Percentiles rank a stretch among this genome's conserved stretches.
Conservation (phyloP, 805 yeast species). For the Starmerella tilneyi region DNA sequence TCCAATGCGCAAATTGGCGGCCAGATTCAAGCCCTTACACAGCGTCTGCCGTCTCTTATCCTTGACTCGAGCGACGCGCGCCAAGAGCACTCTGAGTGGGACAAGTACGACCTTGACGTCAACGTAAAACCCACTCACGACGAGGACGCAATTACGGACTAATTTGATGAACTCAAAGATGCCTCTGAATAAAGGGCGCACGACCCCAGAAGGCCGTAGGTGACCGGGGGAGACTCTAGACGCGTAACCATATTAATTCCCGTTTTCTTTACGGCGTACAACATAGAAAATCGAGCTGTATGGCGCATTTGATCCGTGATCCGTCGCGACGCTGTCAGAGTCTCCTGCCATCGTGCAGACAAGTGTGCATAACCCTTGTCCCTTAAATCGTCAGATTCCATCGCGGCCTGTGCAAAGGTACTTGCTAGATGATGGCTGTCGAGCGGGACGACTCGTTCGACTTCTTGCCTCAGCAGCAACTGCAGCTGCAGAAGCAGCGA, state of each 20-base stretch:
- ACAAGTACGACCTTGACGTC: slow-evolving; percentile 18
- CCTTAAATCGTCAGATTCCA: slow-evolving; percentile 1
- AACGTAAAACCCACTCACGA: slow-evolving; percentile 10
- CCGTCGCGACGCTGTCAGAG: too few relatives aligned
- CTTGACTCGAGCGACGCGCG: neutral
- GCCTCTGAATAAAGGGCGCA: too few relatives aligned
- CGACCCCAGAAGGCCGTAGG: too few relatives aligned
- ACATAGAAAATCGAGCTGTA: too few relatives aligned
- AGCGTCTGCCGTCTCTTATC: slow-evolving; percentile 21
- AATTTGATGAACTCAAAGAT: too few relatives aligned
- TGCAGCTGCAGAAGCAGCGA: slow-evolving; percentile 2
- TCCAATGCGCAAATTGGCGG: slow-evolving; percentile 37
- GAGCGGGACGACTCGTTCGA: slow-evolving; percentile 19
- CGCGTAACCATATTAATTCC: too few relatives aligned
- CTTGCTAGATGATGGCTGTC: neutral
- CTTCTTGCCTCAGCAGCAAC: slow-evolving; percentile 10
- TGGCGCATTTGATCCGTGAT: too few relatives aligned
- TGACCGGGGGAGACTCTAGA: too few relatives aligned
- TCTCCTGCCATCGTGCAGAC: neutral
- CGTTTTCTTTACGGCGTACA: too few relatives aligned
- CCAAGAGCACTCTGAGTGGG: slow-evolving; percentile 14
- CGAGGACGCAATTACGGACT: slow-evolving; percentile 11
- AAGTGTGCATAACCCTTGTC: slow-evolving; percentile 3
- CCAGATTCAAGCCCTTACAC: slow-evolving; percentile 32
- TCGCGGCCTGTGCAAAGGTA: neutral